These are phyloP conservation scores for Tuber indicum DNA, from an alignment of 495 filamentous ascomycete genomes.

Conservation along the genomic window DNA sequence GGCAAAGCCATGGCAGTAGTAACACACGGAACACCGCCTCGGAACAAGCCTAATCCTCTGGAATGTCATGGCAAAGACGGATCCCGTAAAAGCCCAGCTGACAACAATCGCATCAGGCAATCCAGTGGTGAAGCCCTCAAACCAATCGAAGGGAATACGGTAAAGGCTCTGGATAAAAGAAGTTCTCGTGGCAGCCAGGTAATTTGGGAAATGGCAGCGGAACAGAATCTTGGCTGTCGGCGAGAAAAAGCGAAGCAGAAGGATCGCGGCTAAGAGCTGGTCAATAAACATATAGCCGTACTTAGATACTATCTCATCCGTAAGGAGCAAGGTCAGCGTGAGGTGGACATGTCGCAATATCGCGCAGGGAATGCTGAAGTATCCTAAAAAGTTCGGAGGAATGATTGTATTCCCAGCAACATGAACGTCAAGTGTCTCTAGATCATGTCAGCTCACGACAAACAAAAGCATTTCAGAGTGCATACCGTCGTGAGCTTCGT, in stretches of 20 bases:
- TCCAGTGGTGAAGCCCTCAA: conserved; percentile 80
- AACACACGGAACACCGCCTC: conserved; percentile 82
- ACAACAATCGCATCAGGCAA: conserved; percentile 78
- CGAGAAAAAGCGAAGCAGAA: conserved; percentile 55
- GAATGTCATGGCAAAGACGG: conserved; percentile 66
- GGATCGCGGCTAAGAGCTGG: conserved; percentile 82
- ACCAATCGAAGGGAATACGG: conserved; percentile 73
- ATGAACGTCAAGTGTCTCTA: conserved; percentile 86
- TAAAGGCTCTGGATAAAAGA: conserved; percentile 61
- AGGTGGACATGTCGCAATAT: conserved; percentile 85
- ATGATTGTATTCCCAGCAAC: conserved; percentile 78
- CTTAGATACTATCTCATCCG: conserved; percentile 48
- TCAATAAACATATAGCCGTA: conserved; percentile 68
- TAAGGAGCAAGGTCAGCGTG: conserved; percentile 54
- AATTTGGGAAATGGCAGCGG: conserved; percentile 97
- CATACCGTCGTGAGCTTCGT: conserved; percentile 83
- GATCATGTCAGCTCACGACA: conserved; percentile 20
- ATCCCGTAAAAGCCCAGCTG: conserved; percentile 79
- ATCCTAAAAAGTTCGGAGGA: conserved; percentile 66
- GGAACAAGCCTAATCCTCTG: conserved; percentile 57
- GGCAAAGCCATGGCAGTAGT: conserved; percentile 48
- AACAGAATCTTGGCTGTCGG: conserved; percentile 59
- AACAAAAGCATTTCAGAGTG: background rate
- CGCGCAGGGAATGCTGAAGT: conserved; percentile 86
- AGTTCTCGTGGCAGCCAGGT: conserved; percentile 65